Percentiles rank a stretch among this genome's conserved stretches.
Evolutionary conservation across 345 rosid genomes (phyloP).

Genomic region (Syzygium aqueum): DNA sequence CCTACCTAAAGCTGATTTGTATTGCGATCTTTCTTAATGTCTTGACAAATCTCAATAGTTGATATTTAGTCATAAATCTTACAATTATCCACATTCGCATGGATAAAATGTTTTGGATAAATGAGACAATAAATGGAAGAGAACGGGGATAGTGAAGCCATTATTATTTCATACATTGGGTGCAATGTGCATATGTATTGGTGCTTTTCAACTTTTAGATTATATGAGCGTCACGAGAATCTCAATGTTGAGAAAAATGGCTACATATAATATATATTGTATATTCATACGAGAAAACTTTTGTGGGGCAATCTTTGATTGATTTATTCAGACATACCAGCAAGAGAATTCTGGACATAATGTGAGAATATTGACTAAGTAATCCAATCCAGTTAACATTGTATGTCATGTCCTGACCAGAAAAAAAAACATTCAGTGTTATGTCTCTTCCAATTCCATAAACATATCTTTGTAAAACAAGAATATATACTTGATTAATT

Average conservation of each 20-base stretch:
- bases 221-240: background rate
- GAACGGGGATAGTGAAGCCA: background rate
- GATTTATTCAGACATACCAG: background rate
- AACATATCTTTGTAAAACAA: background rate
- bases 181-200: background rate
- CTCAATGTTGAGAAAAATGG: background rate
- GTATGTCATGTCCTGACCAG: too few species aligned
- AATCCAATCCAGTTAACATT: background rate
- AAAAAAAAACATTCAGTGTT: background rate
- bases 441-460: background rate
- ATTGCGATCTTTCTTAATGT: background rate
- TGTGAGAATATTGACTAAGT: background rate
- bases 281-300: background rate
- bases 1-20: rapidly evolving
- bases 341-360: background rate
- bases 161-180: background rate
- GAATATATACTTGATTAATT: background rate
- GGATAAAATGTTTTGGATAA: background rate
- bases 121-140: background rate
- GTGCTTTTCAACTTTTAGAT: background rate
- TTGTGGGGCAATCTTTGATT: background rate
- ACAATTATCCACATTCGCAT: rapidly evolving
- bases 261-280: background rate
- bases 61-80: background rate
- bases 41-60: background rate